Evolutionary conservation across 345 rosid species (phyloP).

Genomic region (Bruguiera parviflora): DNA sequence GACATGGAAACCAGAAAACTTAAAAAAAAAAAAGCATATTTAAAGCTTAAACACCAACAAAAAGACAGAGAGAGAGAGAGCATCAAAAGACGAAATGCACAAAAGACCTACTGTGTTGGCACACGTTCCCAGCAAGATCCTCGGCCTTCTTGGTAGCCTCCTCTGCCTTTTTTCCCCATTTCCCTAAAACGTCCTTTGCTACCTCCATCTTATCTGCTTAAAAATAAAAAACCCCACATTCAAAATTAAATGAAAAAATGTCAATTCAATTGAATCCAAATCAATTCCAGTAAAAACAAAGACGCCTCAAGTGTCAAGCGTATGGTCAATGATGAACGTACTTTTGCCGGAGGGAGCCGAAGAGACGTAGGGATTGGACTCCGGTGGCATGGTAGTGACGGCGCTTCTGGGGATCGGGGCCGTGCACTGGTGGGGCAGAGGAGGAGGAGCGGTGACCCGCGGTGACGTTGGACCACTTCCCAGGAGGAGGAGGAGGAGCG

Average conservation of each 20-base stretch:
- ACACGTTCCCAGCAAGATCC: slow-evolving; percentile 87
- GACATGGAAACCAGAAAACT: no score
- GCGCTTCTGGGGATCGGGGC: slow-evolving; percentile 44
- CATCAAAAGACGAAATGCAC: not conserved
- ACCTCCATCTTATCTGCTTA: slow-evolving; percentile 65
- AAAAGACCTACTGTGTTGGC: slow-evolving; percentile 65
- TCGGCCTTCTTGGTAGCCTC: slow-evolving; percentile 86
- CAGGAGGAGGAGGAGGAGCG: slow-evolving; percentile 51
- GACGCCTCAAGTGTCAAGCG: not conserved
- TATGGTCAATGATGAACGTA: slow-evolving; percentile 15
- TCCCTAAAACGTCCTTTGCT: slow-evolving; percentile 71
- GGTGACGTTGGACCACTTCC: slow-evolving; percentile 33
- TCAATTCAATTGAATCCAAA: not conserved
- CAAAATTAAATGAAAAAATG: not conserved
- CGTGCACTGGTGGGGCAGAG: slow-evolving; percentile 18
- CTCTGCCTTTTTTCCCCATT: slow-evolving; percentile 78
- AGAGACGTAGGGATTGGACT: slow-evolving; percentile 74
- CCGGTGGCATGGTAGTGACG: slow-evolving; percentile 76
- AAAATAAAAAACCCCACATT: slow-evolving; percentile 1
- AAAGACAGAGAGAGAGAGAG: not conserved
- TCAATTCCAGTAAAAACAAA: not conserved
- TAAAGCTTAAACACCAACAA: not conserved
- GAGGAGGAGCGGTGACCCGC: slow-evolving; percentile 18
- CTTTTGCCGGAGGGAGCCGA: slow-evolving; percentile 57
- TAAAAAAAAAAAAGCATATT: no score